A percentile compares a stretch with the other conserved stretches of the same genome.
phyloP scores from a whole-genome alignment of 1,284 basidiomycete species.

The Trichosporon coremiiforme region DNA sequence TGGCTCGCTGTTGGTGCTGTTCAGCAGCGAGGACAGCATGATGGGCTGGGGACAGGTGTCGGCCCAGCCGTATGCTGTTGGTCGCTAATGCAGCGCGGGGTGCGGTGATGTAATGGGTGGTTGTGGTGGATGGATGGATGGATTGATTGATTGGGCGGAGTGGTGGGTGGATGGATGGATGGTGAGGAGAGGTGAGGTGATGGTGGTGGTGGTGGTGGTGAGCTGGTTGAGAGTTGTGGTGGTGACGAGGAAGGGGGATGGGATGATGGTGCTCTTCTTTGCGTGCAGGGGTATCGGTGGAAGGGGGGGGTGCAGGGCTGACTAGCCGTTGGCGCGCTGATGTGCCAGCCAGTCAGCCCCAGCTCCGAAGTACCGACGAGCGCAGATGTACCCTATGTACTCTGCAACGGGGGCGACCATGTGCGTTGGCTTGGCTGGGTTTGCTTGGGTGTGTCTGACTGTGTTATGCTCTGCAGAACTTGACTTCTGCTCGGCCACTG shows the following conservation, averaged over 20 bases:
- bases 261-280: neutral
- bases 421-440: neutral
- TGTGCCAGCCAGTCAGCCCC: neutral
- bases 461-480: neutral
- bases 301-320: conserved; percentile 1
- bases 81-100: conserved; percentile 16
- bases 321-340: neutral
- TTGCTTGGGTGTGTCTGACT: neutral
- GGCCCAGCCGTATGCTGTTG: conserved; percentile 13
- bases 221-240: conserved; percentile 12
- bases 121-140: conserved; percentile 18
- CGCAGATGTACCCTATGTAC: conserved; percentile 5
- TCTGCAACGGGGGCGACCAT: neutral
- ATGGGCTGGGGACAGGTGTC: conserved; percentile 5
- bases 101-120: neutral
- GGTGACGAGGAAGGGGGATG: conserved; percentile 8
- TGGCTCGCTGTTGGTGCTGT: conserved; percentile 22
- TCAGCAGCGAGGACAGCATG: conserved; percentile 24
- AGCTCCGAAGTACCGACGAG: conserved; percentile 11
- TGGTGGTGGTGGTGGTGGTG: conserved; percentile 21
- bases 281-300: neutral
- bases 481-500: conserved; percentile 6
- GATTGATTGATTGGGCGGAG: no score
- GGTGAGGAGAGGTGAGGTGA: conserved; percentile 4
- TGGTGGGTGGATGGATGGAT: conserved; percentile 21